Conservation (phyloP, 2,329 filamentous ascomycete species). For the Ascomycota sp. region DNA sequence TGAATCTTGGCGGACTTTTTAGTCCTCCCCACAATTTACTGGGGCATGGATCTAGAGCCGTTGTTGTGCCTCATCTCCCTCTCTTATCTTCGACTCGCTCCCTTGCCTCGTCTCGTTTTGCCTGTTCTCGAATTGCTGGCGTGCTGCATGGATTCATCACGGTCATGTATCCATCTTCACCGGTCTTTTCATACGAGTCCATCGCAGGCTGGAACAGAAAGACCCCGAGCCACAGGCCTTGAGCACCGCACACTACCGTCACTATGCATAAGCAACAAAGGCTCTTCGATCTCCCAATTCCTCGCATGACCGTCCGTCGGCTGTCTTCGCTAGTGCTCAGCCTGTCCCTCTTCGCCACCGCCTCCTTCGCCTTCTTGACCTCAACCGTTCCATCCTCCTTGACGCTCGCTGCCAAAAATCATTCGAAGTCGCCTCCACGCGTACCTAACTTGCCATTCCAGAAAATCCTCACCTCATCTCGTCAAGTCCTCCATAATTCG, state of each 20-base stretch:
- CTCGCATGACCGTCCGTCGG: conserved; percentile 29
- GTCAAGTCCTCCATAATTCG: conserved; percentile 48
- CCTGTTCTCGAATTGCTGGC: too few relatives aligned
- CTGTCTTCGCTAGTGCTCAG: conserved; percentile 28
- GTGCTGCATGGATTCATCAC: too few relatives aligned
- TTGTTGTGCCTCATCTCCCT: too few relatives aligned
- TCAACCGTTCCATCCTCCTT: conserved; percentile 25
- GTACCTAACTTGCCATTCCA: conserved; percentile 20
- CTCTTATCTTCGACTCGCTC: too few relatives aligned
- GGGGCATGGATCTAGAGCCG: too few relatives aligned
- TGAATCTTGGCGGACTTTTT: too few relatives aligned
- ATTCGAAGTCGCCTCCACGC: conserved; percentile 27
- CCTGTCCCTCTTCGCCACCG: conserved; percentile 31
- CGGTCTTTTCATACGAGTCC: too few relatives aligned
- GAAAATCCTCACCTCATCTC: conserved; percentile 44
- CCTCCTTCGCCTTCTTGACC: conserved; percentile 31
- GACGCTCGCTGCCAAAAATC: conserved; percentile 27
- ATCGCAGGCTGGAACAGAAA: too few relatives aligned
- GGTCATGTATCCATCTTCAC: too few relatives aligned
- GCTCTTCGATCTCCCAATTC: conserved; percentile 26
- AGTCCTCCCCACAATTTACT: too few relatives aligned
- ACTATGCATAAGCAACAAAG: conserved; percentile 11
- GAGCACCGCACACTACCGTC: background rate
- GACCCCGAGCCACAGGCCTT: too few relatives aligned
- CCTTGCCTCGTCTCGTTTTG: too few relatives aligned